phyloP scores from a whole-genome alignment of 257 asterid species.

The Prunella vulgaris region DNA sequence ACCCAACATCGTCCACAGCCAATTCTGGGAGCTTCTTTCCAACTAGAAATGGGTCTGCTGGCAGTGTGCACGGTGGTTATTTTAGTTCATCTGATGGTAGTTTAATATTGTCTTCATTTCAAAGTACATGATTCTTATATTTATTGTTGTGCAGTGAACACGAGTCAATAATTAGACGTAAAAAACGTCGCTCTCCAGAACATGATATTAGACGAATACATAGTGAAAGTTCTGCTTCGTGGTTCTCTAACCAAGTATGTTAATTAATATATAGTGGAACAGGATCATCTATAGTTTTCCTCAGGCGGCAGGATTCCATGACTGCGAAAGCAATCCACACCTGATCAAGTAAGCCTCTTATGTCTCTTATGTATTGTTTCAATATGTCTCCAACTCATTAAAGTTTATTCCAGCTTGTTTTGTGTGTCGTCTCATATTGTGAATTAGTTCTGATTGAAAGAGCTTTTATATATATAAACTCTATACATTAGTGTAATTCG shows the following conservation, averaged over 20 bases:
- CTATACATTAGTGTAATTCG: too few relatives aligned
- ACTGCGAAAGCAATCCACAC: too few relatives aligned
- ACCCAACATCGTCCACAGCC: slow-evolving; percentile 47
- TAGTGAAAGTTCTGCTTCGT: not conserved
- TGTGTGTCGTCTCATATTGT: too few relatives aligned
- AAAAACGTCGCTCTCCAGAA: not conserved
- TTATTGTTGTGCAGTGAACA: not conserved
- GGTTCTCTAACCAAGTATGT: not conserved
- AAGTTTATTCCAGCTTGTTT: too few relatives aligned
- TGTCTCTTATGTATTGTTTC: too few relatives aligned
- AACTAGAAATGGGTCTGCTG: slow-evolving; percentile 47
- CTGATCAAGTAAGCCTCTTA: too few relatives aligned
- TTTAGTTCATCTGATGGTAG: slow-evolving; percentile 48
- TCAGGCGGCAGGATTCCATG: too few relatives aligned
- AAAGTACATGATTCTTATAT: not conserved
- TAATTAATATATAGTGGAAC: too few relatives aligned
- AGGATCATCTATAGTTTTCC: too few relatives aligned
- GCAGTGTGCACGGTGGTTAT: slow-evolving; percentile 45
- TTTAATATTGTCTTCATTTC: slow-evolving; percentile 8
- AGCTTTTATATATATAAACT: too few relatives aligned
- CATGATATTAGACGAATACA: not conserved
- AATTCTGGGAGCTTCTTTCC: slow-evolving; percentile 62
- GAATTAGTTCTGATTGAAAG: too few relatives aligned
- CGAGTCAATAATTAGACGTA: not conserved
- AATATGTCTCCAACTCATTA: too few relatives aligned